These are phyloP conservation scores for Fibroporia radiculosa DNA, from an alignment of 768 basidiomycete genomes.

Conservation along the genomic window DNA sequence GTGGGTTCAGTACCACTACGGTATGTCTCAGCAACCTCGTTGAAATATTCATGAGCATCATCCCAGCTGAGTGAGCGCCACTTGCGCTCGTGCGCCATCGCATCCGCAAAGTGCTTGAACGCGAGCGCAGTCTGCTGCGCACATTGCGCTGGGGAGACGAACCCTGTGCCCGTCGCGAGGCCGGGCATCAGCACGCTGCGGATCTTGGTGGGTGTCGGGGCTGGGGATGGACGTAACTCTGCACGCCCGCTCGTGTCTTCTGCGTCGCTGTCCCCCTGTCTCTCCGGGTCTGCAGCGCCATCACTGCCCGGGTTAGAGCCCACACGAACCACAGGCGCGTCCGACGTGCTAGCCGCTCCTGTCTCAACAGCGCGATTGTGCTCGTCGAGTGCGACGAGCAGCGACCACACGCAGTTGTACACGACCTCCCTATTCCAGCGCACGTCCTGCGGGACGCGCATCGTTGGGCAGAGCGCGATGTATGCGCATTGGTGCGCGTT, in stretches of 20 bases:
- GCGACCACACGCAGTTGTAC: conserved; percentile 19
- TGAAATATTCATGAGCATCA: neutral
- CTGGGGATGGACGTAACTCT: too few species aligned
- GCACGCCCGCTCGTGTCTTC: neutral
- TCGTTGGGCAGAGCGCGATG: conserved; percentile 12
- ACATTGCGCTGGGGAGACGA: neutral
- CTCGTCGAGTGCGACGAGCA: conserved; percentile 12
- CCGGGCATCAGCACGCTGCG: conserved; percentile 9
- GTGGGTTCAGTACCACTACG: too few species aligned
- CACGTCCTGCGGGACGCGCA: conserved; percentile 8
- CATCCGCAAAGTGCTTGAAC: conserved; percentile 1
- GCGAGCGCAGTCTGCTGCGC: conserved; percentile 3
- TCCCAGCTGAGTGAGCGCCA: conserved; percentile 6
- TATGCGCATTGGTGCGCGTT: conserved; percentile 4
- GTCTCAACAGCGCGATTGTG: conserved; percentile 7
- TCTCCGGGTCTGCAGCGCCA: neutral
- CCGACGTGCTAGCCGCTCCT: neutral
- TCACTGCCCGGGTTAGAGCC: too few species aligned
- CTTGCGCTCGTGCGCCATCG: conserved; percentile 2
- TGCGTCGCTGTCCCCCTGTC: too few species aligned
- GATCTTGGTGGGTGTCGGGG: too few species aligned
- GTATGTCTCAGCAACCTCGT: neutral
- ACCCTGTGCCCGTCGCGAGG: conserved; percentile 9
- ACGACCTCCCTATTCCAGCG: conserved; percentile 17
- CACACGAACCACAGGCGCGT: too few species aligned